These are phyloP conservation scores for Prinsepia uniflora DNA, from an alignment of 306 rosid species.

Conservation along the genomic window DNA sequence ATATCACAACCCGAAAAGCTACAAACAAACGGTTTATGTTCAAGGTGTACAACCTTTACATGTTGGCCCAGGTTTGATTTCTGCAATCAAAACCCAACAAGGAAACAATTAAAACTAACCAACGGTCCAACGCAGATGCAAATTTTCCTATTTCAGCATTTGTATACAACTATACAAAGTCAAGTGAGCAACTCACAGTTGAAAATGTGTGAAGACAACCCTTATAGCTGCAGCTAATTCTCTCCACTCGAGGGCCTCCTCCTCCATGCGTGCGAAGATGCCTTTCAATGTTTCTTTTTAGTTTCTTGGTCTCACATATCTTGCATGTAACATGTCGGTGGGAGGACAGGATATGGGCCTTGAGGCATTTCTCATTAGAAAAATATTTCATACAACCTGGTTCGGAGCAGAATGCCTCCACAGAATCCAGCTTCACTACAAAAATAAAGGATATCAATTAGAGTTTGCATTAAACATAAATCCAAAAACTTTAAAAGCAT, in stretches of 20 bases:
- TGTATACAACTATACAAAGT: not conserved
- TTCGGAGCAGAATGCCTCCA: conserved; percentile 55
- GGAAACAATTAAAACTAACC: not conserved
- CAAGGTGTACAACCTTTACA: conserved; percentile 64
- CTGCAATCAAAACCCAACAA: conserved; percentile 31
- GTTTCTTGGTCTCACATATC: conserved; percentile 54
- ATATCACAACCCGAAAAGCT: conserved; percentile 70
- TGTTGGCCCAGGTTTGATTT: conserved; percentile 71
- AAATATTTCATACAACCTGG: conserved; percentile 61
- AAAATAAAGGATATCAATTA: not conserved
- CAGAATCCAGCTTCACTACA: conserved; percentile 57
- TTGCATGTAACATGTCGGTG: conserved; percentile 62
- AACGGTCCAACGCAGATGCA: not conserved
- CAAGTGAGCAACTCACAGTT: conserved; percentile 42
- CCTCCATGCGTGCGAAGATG: conserved; percentile 59
- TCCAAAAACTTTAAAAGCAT: not conserved
- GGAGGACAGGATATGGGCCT: conserved; percentile 53
- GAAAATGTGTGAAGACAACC: conserved; percentile 59
- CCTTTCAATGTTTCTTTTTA: conserved; percentile 70
- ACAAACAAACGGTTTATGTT: conserved; percentile 56
- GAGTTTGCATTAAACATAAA: not conserved
- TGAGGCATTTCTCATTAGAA: conserved; percentile 52
- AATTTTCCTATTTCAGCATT: too few relatives aligned
- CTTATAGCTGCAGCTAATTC: conserved; percentile 44
- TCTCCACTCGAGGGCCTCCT: conserved; percentile 24